A percentile compares a stretch with the other conserved stretches of the same genome.
Conservation (phyloP, 164 flowering plant genomes). For the Vitis labrusca region DNA sequence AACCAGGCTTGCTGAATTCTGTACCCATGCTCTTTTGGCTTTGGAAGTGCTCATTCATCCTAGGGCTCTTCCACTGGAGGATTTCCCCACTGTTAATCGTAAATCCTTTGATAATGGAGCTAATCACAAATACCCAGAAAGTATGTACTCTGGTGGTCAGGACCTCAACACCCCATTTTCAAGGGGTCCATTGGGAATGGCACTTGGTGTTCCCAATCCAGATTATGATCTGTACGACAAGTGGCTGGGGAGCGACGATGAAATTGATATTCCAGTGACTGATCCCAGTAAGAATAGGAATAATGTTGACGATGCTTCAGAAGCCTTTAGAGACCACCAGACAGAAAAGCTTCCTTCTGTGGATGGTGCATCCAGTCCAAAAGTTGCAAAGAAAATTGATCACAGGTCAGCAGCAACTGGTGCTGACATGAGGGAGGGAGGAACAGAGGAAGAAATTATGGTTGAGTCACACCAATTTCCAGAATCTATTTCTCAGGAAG, state of each 20-base stretch:
- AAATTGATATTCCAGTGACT: constrained; percentile 20
- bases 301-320: constrained; percentile 15
- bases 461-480: constrained; percentile 18
- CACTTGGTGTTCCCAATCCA: constrained; percentile 17
- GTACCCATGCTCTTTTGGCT: constrained; percentile 67
- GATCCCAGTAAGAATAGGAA: constrained; percentile 14
- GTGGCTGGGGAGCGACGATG: constrained; percentile 47
- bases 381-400: constrained; percentile 9
- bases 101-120: constrained; percentile 13
- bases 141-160: constrained; percentile 21
- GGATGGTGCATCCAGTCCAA: constrained; percentile 9
- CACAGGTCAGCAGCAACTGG: background rate
- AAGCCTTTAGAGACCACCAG: constrained; percentile 2
- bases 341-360: constrained; percentile 6
- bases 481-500: constrained; percentile 13
- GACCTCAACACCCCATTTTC: constrained; percentile 16
- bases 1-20: constrained; percentile 66
- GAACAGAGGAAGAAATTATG: constrained; percentile 25
- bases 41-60: constrained; percentile 89
- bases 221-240: constrained; percentile 38
- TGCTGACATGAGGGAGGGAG: constrained; percentile 14
- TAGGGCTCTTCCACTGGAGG: constrained; percentile 59
- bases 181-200: constrained; percentile 23
- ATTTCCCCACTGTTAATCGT: constrained; percentile 26
- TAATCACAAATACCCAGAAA: constrained; percentile 23